Percentiles rank a stretch among this genome's conserved stretches.
phyloP scores from a whole-genome alignment of 2,329 filamentous ascomycete genomes.

The Lachnellula subtilissima region DNA sequence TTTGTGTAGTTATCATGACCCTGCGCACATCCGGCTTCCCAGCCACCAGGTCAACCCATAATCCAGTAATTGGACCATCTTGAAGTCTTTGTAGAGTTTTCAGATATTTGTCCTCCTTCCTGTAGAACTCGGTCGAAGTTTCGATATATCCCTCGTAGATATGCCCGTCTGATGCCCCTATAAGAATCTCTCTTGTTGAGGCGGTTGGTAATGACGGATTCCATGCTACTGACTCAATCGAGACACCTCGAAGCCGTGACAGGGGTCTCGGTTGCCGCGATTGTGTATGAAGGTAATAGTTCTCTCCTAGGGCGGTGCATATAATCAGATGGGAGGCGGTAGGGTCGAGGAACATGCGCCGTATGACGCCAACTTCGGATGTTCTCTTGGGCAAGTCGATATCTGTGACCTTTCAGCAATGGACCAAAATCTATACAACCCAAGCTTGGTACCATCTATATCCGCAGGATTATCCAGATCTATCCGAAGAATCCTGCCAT shows the following conservation, averaged over 20 bases:
- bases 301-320: conserved; percentile 86
- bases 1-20: conserved; percentile 75
- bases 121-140: conserved; percentile 89
- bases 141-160: conserved; percentile 96
- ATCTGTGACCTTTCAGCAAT: conserved; percentile 48
- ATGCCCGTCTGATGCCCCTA: conserved; percentile 89
- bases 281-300: conserved; percentile 96
- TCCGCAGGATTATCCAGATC: conserved; percentile 91
- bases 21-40: conserved; percentile 66
- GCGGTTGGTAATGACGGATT: conserved; percentile 89
- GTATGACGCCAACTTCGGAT: conserved; percentile 85
- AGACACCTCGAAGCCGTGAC: conserved; percentile 75
- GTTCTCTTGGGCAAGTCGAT: conserved; percentile 95
- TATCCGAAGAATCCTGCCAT: conserved; percentile 87
- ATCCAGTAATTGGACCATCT: conserved; percentile 76
- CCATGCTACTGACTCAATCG: conserved; percentile 89
- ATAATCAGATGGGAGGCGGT: conserved; percentile 92
- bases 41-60: conserved; percentile 74
- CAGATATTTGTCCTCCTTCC: conserved; percentile 88
- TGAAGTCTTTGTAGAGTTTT: conserved; percentile 77
- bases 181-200: conserved; percentile 87
- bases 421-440: not conserved
- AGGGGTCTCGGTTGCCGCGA: conserved; percentile 82
- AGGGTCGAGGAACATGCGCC: conserved; percentile 94
- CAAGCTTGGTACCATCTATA: conserved; percentile 66